Evolutionary conservation across 345 rosid species (phyloP), one percentile per base, ranked within the genome.

Genomic region (Gossypium stocksii): DNA sequence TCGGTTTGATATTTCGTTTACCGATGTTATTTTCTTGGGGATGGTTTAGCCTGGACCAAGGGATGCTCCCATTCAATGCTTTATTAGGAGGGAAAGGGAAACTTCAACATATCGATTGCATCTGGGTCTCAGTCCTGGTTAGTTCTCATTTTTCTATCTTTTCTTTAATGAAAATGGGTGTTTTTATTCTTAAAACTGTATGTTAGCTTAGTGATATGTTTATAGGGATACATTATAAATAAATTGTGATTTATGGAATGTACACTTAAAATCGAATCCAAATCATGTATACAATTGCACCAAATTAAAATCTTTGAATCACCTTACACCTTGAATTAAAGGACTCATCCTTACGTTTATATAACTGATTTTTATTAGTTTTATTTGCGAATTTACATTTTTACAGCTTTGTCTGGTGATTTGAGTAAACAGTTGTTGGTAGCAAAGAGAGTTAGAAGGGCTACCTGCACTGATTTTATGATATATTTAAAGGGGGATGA

Each of bases 111-210:
- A 74, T 80, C 88, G 81, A 59, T 79, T 94, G 53, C 89, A 89
- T 82, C 90, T 89, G 58, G 96, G 98, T 73, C 79, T 91, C 73
- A 87, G 90, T 76, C 98, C 98, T 70, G 92, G 98, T 94, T 85
- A 83, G 54, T 53, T 17, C 69, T 61, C 52, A 0, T 41, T 59
- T 65, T 19, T 41, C 8, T 61, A 3, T 59, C 29, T 2, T 25
- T 60, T 58, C 23, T 58, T 23, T 11, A 38, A 9, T 59, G 38
- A 59, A 11, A 59, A 59, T 4, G 63, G 27, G 15, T 45, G 56
- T 22, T 44, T 46, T 45, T 19, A 12, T 45, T 45, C 54, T 22
- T 45, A 66, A 5, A 44, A 44, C 52, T 66, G 2, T 45, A 66
- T 23, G 56, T 68, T 48, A 15, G 57, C 13, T 15, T 22, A 12